Base-by-base conservation (phyloP, 2,329 filamentous ascomycete genomes). In the Fusarium albosuccineum region DNA sequence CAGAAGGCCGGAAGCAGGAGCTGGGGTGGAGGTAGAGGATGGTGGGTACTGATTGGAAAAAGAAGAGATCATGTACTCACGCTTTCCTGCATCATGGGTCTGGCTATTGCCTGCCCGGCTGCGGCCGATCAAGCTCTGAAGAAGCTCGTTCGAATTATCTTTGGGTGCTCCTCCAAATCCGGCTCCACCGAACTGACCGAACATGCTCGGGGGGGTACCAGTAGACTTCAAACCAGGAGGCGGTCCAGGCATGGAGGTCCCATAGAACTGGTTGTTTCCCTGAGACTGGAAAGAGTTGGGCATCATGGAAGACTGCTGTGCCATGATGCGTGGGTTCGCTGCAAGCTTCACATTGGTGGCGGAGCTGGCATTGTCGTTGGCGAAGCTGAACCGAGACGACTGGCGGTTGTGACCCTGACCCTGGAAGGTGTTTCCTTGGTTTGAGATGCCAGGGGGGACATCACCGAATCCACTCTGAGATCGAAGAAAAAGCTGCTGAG, bases 31-130 rank as follows among this genome's bases (percentile, higher is more conserved):
- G 85, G 88, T 90, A 85, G 91, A 85, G 85, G 91, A 92, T 83
- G 89, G 86, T 83, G 91, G 91, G 84, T 93, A 92, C 86, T 94
- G 92, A 81, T 92, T 92, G 82, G 92, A 90, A 83, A 94, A 92
- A 85, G 91, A 92, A 91, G 93, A 92, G 89, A 94, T 92, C 86
- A 93, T 91, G 86, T 92, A 97, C 94, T 97, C 94, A 97, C 94
- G 94, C 93, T 97, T 97, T 89, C 90, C 90, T 82, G 90, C 87
- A 83, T 97, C 94, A 82, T 92, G 90, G 79, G 87, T 86, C 81
- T 93, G 91, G 79, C 86, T 87, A 78, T 87, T 88, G 78, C 86
- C 87, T 75, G 87, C 85, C 76, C 87, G 86, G 75, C 89, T 88
- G 76, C 88, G 87, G 75, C 94, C 89, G 76, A 97, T 87, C 75